phyloP scores from a whole-genome alignment of 305 asterid genomes.

The Withania somnifera region DNA sequence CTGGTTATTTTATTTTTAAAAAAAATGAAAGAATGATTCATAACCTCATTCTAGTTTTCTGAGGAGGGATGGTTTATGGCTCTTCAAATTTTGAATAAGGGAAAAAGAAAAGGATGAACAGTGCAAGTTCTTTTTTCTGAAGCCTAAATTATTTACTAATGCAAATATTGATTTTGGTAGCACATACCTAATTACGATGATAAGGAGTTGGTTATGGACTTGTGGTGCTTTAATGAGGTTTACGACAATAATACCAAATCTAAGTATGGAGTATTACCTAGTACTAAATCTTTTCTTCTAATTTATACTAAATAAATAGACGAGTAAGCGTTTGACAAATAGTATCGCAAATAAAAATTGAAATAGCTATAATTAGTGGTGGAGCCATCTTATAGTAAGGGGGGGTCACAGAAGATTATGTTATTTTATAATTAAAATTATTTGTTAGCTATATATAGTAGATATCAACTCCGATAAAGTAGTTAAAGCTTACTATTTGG shows the following conservation, averaged over 20 bases:
- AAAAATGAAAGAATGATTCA: neutral
- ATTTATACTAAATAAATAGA: neutral
- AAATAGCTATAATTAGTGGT: neutral
- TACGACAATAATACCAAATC: neutral
- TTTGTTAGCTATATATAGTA: too few species aligned
- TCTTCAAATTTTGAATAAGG: neutral
- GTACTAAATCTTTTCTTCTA: neutral
- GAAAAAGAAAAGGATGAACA: neutral
- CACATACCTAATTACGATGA: neutral
- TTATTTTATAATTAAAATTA: too few species aligned
- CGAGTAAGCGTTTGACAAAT: neutral
- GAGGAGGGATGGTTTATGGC: neutral
- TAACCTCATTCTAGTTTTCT: neutral
- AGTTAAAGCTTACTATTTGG: too few species aligned
- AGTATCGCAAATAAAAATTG: neutral
- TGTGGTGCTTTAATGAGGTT: neutral
- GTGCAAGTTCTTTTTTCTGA: neutral
- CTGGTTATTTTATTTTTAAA: neutral
- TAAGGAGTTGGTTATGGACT: neutral
- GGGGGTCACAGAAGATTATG: too few species aligned
- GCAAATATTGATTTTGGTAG: neutral
- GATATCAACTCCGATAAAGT: too few species aligned
- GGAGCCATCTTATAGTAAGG: too few species aligned
- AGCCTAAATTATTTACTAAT: too few species aligned
- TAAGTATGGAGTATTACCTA: neutral